Evolutionary conservation across 805 yeast species (phyloP).

Genomic region (Myxozyma lipomycoides): DNA sequence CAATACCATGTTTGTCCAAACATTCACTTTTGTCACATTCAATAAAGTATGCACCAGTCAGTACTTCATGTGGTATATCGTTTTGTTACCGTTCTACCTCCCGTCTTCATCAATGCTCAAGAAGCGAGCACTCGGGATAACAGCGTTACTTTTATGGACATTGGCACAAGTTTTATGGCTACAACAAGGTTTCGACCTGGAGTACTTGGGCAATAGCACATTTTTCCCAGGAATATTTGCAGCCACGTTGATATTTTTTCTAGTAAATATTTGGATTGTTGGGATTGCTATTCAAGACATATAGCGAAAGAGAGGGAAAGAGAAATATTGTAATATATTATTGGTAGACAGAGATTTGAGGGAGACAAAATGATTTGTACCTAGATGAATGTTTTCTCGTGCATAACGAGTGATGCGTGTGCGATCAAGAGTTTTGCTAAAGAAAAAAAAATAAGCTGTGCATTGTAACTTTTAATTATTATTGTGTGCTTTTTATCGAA

Average conservation of each 20-base stretch:
- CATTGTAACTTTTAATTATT: not conserved
- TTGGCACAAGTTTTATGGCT: slow-evolving; percentile 58
- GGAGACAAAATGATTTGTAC: not conserved
- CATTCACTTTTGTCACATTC: slow-evolving; percentile 70
- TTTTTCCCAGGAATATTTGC: slow-evolving; percentile 57
- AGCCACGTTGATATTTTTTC: slow-evolving; percentile 56
- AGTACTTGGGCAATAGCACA: slow-evolving; percentile 67
- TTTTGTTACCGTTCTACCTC: slow-evolving; percentile 72
- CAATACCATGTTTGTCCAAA: slow-evolving; percentile 65
- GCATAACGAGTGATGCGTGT: too few species aligned
- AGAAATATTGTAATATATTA: not conserved
- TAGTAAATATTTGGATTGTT: slow-evolving; percentile 57
- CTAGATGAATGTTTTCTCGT: too few species aligned
- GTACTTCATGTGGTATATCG: slow-evolving; percentile 91
- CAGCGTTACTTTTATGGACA: slow-evolving; percentile 57
- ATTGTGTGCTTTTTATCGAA: too few species aligned
- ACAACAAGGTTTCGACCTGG: slow-evolving; percentile 68
- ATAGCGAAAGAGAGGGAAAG: slow-evolving; percentile 2
- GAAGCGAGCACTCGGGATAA: slow-evolving; percentile 39
- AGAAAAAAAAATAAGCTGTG: too few species aligned
- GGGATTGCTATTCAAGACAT: slow-evolving; percentile 52
- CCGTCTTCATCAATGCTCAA: slow-evolving; percentile 35
- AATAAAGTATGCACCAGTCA: slow-evolving; percentile 90
- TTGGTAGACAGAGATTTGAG: not conserved
- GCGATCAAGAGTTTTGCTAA: too few species aligned